Evolutionary conservation across 140 eudicot species (phyloP).

Genomic region (Ambrosia hybrid): DNA sequence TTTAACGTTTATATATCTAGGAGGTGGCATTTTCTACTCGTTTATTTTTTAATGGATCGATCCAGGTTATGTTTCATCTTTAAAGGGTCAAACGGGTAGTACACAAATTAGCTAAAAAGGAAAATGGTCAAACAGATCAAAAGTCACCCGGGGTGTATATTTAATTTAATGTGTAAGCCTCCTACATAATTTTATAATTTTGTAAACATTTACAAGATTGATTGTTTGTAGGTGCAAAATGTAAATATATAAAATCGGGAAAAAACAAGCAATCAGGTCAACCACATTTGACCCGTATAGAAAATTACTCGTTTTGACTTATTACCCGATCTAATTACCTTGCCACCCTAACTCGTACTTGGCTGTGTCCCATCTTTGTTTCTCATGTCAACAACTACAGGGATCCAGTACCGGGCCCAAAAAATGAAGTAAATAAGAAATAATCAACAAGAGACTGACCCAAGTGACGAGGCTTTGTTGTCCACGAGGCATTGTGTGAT

Average conservation of each 20-base stretch:
- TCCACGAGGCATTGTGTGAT: conserved; percentile 86
- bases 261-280: too few relatives aligned
- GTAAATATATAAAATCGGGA: too few relatives aligned
- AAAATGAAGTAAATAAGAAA: not conserved
- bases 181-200: not conserved
- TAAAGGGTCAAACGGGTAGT: not conserved
- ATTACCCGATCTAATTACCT: too few relatives aligned
- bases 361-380: not conserved
- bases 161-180: too few relatives aligned
- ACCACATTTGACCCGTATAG: not conserved
- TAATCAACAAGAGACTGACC: conserved; percentile 38
- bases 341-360: not conserved
- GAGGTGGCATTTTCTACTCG: too few relatives aligned
- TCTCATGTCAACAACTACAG: not conserved
- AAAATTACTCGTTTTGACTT: not conserved
- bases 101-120: too few relatives aligned
- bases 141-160: too few relatives aligned
- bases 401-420: conserved; percentile 11
- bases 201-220: not conserved
- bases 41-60: not conserved
- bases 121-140: too few relatives aligned
- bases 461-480: conserved; percentile 79
- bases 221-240: not conserved
- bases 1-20: too few relatives aligned
- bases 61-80: not conserved